phyloP scores from a whole-genome alignment of 805 yeast genomes.

The Metschnikowia chrysomelidarum region DNA sequence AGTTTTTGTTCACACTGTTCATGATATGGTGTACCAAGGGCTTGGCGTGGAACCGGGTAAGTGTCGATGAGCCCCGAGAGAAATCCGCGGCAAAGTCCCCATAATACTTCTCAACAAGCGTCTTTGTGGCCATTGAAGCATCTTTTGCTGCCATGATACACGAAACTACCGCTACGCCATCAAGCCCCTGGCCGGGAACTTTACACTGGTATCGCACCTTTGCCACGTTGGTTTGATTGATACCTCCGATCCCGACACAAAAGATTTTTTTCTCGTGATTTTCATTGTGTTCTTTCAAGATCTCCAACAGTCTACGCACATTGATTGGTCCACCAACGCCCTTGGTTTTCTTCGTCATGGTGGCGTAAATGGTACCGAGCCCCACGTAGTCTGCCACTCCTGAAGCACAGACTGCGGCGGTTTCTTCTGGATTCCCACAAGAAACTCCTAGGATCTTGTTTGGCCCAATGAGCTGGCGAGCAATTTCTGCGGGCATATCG shows the following conservation, averaged over 20 bases:
- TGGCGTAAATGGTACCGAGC: conserved; percentile 73
- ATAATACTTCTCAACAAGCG: conserved; percentile 29
- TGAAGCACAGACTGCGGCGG: conserved; percentile 46
- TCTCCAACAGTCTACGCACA: conserved; percentile 49
- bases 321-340: conserved; percentile 63
- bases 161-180: conserved; percentile 90
- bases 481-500: conserved; percentile 67
- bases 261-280: conserved; percentile 35
- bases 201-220: conserved; percentile 53
- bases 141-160: conserved; percentile 67
- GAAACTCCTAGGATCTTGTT: conserved; percentile 79
- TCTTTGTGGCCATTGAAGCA: conserved; percentile 51
- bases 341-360: conserved; percentile 59
- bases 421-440: conserved; percentile 59
- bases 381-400: conserved; percentile 77
- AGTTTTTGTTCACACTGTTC: conserved; percentile 82
- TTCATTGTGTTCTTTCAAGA: conserved; percentile 31
- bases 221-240: conserved; percentile 60
- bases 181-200: conserved; percentile 46
- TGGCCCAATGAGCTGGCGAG: conserved; percentile 65
- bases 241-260: conserved; percentile 81
- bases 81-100: conserved; percentile 19
- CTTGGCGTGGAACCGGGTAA: conserved; percentile 15
- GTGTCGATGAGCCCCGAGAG: background rate
- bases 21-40: conserved; percentile 88